phyloP scores from a whole-genome alignment of 495 filamentous ascomycete species.

The Xylaria castorea region DNA sequence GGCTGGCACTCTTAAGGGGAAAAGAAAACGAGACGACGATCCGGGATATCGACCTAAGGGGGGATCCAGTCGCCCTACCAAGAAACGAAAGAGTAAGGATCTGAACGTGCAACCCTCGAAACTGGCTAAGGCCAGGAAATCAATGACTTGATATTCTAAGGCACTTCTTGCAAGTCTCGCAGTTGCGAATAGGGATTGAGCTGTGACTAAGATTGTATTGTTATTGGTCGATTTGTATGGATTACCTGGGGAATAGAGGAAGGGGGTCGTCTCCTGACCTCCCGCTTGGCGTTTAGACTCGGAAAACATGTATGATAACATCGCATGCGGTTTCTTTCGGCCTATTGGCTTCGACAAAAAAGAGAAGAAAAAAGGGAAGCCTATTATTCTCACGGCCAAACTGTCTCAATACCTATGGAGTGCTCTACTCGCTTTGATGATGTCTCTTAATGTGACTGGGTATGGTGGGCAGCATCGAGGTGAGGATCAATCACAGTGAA shows the following conservation, averaged over 20 bases:
- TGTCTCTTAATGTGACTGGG: background rate
- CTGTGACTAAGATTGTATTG: slow-evolving; percentile 20
- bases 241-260: slow-evolving; percentile 1
- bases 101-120: slow-evolving; percentile 32
- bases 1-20: slow-evolving; percentile 36
- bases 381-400: background rate
- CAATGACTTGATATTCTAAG: slow-evolving; percentile 20
- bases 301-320: slow-evolving; percentile 20
- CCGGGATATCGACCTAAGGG: slow-evolving; percentile 74
- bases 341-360: background rate
- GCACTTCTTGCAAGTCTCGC: background rate
- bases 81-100: slow-evolving; percentile 63
- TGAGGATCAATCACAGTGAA: background rate
- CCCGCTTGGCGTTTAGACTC: slow-evolving; percentile 20
- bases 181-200: background rate
- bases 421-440: background rate
- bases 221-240: slow-evolving; percentile 13
- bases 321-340: background rate
- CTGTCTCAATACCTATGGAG: background rate
- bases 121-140: slow-evolving; percentile 33
- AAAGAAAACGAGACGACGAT: slow-evolving; percentile 71
- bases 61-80: slow-evolving; percentile 60
- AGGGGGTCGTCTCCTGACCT: background rate
- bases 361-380: too few relatives aligned
- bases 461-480: background rate